Base-by-base conservation (phyloP, 768 basidiomycete species). In the Russula ochroleuca region DNA sequence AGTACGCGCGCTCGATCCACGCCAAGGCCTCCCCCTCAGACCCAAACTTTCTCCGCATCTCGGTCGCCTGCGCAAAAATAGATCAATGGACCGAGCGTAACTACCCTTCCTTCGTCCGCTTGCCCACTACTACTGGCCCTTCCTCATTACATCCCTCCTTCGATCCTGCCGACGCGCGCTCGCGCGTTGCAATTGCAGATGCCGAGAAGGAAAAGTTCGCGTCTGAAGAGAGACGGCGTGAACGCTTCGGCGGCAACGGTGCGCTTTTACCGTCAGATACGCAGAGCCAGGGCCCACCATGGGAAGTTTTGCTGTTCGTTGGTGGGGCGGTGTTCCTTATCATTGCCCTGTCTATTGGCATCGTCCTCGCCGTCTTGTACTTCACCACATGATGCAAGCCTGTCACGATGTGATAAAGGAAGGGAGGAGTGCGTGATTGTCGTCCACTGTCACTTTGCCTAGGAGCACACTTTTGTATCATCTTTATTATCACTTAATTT, bases 71-170 rank as follows among this genome's bases (percentile, higher is more conserved):
- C 68, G 87, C 56, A 23, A 70, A 87, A 92, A 92, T 98, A 73
- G 95, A 98, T 70, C 85, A 87, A 75, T 98, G 96, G 96, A 85
- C 79, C 62, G 96, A 98, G 75, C 89, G 87, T 69, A 81, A 95
- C 74, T 99, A 92, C 77, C 96, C 96, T 2, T 92, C 94, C 3
- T 97, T 96, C 78, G 83, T 99, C 49, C 73, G 73, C 6, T 67
- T 82, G 21, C 37, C 58, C 13, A 14, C 40, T 2, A 1, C 63
- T 31, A 23, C 43, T 45, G 43, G 43, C 43, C 15, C 69, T 69
- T 49, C 23, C 8, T 41, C 45, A 47, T 47, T 19, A 11, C 64
- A 64, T 21, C 50, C 65, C 37, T 68, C 73, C 2, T 78, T 83
- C 66, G 76, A 87, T 71, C 70, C 78, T 2, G 50, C 69, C 28